These are phyloP conservation scores for Tetracladium maxilliforme DNA, from an alignment of 2,329 filamentous ascomycete genomes.

Conservation along the genomic window DNA sequence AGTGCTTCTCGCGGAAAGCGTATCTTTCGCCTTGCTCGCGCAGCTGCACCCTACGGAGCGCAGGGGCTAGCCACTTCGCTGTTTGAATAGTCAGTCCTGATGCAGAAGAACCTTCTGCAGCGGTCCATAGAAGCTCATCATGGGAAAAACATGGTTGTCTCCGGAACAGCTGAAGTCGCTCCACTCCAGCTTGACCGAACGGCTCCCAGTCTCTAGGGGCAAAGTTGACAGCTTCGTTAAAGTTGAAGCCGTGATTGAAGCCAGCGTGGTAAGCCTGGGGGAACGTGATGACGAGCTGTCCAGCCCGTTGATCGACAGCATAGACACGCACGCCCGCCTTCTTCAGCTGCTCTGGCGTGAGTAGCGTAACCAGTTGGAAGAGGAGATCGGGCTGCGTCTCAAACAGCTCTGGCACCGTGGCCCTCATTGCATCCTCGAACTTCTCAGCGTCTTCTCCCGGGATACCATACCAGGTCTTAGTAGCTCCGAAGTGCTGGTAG, in stretches of 20 bases:
- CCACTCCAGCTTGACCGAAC: conserved; percentile 73
- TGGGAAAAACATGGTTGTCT: conserved; percentile 95
- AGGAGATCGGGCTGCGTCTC: conserved; percentile 92
- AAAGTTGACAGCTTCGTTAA: conserved; percentile 98
- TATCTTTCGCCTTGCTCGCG: conserved; percentile 58
- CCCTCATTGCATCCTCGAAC: conserved; percentile 88
- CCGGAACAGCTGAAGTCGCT: conserved; percentile 73
- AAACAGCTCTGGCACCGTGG: conserved; percentile 90
- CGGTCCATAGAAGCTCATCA: conserved; percentile 85
- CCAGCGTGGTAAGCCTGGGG: conserved; percentile 95
- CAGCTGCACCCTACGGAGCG: conserved; percentile 62
- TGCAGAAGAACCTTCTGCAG: conserved; percentile 62
- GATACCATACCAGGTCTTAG: conserved; percentile 98
- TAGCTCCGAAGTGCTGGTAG: conserved; percentile 95
- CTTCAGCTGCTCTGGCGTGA: conserved; percentile 83
- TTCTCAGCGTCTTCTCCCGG: conserved; percentile 86
- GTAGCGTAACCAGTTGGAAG: conserved; percentile 91
- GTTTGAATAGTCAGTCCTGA: conserved; percentile 61
- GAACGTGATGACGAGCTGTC: conserved; percentile 92
- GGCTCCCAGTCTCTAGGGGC: conserved; percentile 92
- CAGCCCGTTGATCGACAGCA: conserved; percentile 88
- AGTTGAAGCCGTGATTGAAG: conserved; percentile 98
- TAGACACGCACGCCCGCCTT: conserved; percentile 90
- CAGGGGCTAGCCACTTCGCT: conserved; percentile 87
- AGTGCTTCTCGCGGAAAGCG: conserved; percentile 53